Base-by-base conservation (phyloP, 1,284 basidiomycete species). In the Rhodotorula sp. region DNA sequence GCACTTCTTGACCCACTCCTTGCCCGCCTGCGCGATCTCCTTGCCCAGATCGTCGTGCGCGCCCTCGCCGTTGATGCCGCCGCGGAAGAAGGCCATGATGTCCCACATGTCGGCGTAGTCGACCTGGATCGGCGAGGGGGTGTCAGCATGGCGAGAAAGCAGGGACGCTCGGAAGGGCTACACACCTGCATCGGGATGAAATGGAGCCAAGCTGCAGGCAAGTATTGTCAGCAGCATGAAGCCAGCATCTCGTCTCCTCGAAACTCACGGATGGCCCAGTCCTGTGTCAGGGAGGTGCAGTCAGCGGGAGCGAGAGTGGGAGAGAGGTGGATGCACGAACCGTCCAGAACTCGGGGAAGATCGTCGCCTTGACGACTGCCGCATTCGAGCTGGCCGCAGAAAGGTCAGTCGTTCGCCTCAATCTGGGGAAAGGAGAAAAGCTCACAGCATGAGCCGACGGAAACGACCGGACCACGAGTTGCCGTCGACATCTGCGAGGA, bases 21-120 rank as follows among this genome's bases (percentile, higher is more conserved):
- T 77, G 16, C 78, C 78, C 9, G 72, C 75, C 25, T 66, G 4
- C 1, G 77, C 78, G 23, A 79, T 79, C 62, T 79, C 71, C 57
- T 74, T 73, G 23, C 68, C 78, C 21, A 78, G 73, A 2, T 72
- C 73, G 60, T 79, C 78, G 68, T 79, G 78, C 19, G 74, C 75
- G 34, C 71, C 70, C 48, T 77, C 74, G 50, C 73, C 13, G 52
- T 69, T 66, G 23, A 75, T 56, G 7, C 68, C 74, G 5, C 86
- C 86, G 0, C 85, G 83, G 82, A 89, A 89, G 81, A 89, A 89
- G 0, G 84, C 79, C 55, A 88, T 80, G 7, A 82, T 78, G 75
- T 89, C 87, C 77, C 86, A 84, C 71, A 84, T 76, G 69, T 84
- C 83, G 27, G 79, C 77, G 66, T 82, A 84, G 72, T 83, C 83